These are phyloP conservation scores for Alternaria novae-zelandiae DNA, from an alignment of 2,329 filamentous ascomycete species.

Conservation along the genomic window DNA sequence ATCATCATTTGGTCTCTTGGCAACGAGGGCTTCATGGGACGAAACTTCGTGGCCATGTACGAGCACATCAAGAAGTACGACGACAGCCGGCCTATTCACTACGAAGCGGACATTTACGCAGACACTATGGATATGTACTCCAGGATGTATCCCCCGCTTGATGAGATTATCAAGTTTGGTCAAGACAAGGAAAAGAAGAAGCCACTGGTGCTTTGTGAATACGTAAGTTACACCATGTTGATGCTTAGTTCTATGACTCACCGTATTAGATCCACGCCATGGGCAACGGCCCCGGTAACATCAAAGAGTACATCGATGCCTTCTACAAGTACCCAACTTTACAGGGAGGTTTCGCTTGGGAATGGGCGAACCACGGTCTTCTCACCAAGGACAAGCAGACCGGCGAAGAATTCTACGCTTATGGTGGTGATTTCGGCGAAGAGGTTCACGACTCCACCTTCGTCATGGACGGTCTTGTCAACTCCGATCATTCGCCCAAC, in stretches of 20 bases:
- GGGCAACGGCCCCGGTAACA: constrained; percentile 75
- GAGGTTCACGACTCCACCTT: constrained; percentile 52
- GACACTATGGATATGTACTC: constrained; percentile 69
- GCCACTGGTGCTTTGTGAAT: constrained; percentile 65
- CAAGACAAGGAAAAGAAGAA: constrained; percentile 52
- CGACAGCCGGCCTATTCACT: constrained; percentile 66
- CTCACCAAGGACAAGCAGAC: constrained; percentile 49
- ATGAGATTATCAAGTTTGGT: constrained; percentile 58
- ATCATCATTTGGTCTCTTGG: constrained; percentile 76
- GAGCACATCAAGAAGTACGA: constrained; percentile 66
- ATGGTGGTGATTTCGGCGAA: constrained; percentile 54
- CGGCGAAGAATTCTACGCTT: constrained; percentile 50
- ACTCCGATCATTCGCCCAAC: constrained; percentile 51
- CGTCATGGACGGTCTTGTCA: constrained; percentile 53
- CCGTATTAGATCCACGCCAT: constrained; percentile 62
- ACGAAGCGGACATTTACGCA: constrained; percentile 68
- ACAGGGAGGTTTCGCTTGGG: constrained; percentile 65
- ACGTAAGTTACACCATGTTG: constrained; percentile 33
- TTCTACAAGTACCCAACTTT: constrained; percentile 67
- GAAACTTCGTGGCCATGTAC: constrained; percentile 73
- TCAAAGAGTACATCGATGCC: constrained; percentile 70
- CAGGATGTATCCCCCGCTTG: constrained; percentile 69
- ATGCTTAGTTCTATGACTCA: not conserved
- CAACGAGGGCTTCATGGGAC: constrained; percentile 75
- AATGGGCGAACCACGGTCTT: constrained; percentile 56